phyloP scores from a whole-genome alignment of 768 basidiomycete species.

The Trametes punicea region DNA sequence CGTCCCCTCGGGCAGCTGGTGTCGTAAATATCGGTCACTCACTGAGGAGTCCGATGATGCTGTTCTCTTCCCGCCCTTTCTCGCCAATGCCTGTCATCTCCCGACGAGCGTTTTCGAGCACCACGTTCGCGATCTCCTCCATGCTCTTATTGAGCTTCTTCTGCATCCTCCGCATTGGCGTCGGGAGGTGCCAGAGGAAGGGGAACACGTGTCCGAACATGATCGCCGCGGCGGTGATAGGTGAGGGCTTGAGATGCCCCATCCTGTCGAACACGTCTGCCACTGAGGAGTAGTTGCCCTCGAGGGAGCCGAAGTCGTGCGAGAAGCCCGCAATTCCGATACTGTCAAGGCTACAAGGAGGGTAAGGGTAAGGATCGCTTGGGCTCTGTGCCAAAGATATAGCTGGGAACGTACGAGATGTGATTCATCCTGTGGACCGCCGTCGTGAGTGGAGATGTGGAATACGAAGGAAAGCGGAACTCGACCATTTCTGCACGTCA shows the following conservation, averaged over 20 bases:
- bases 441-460: too few species aligned
- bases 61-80: constrained; percentile 30
- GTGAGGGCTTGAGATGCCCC: constrained; percentile 11
- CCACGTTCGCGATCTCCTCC: constrained; percentile 32
- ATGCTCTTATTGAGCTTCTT: constrained; percentile 29
- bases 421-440: constrained; percentile 49
- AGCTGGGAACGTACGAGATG: constrained; percentile 34
- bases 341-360: constrained; percentile 45
- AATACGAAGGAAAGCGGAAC: constrained; percentile 16
- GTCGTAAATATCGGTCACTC: constrained; percentile 1
- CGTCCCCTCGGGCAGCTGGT: background rate
- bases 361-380: background rate
- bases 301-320: constrained; percentile 52
- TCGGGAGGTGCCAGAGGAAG: constrained; percentile 32
- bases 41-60: constrained; percentile 39
- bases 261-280: constrained; percentile 26
- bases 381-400: background rate
- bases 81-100: constrained; percentile 30
- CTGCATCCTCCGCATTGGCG: constrained; percentile 24
- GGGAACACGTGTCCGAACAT: constrained; percentile 32
- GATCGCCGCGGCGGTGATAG: constrained; percentile 17
- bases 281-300: constrained; percentile 43
- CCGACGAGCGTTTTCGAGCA: constrained; percentile 33
- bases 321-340: constrained; percentile 60
- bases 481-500: constrained; percentile 45